phyloP scores from a whole-genome alignment of 2,329 filamentous ascomycete species.

The Alternaria incomplexa region DNA sequence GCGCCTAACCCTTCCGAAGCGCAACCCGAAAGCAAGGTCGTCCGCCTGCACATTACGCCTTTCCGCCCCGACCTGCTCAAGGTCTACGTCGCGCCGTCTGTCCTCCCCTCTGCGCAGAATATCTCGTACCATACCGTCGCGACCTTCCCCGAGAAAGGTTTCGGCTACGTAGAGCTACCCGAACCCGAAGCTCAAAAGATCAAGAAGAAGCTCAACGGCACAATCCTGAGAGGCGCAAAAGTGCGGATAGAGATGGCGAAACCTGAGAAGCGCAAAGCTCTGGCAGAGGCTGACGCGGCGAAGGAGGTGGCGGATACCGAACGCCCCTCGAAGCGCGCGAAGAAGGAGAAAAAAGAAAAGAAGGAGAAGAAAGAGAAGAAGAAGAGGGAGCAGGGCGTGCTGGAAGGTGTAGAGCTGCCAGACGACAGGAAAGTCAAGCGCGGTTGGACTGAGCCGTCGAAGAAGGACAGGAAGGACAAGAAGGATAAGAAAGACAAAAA shows the following conservation, averaged over 20 bases:
- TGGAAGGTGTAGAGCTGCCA: conserved; percentile 74
- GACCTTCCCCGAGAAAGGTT: conserved; percentile 88
- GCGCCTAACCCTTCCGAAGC: conserved; percentile 28
- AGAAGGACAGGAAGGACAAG: conserved; percentile 54
- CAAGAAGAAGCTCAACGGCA: conserved; percentile 87
- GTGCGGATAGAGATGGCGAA: conserved; percentile 83
- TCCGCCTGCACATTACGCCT: conserved; percentile 85
- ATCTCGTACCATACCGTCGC: conserved; percentile 87
- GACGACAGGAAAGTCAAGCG: conserved; percentile 81
- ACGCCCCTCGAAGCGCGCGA: conserved; percentile 57
- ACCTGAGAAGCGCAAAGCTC: conserved; percentile 61
- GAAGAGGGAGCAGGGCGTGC: conserved; percentile 57
- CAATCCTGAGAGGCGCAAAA: conserved; percentile 82
- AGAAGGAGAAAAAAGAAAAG: conserved; percentile 55
- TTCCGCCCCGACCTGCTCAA: conserved; percentile 77
- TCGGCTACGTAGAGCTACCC: conserved; percentile 88
- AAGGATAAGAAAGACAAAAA: conserved; percentile 53
- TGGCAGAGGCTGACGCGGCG: conserved; percentile 45
- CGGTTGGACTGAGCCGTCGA: conserved; percentile 79
- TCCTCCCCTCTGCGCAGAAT: conserved; percentile 72
- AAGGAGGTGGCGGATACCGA: conserved; percentile 51
- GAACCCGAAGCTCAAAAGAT: conserved; percentile 84
- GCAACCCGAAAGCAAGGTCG: conserved; percentile 28
- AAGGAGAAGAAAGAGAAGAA: conserved; percentile 54
- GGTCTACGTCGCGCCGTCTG: conserved; percentile 71